Base-by-base conservation (phyloP, 495 filamentous ascomycete species). In the Polyplosphaeria fusca region DNA sequence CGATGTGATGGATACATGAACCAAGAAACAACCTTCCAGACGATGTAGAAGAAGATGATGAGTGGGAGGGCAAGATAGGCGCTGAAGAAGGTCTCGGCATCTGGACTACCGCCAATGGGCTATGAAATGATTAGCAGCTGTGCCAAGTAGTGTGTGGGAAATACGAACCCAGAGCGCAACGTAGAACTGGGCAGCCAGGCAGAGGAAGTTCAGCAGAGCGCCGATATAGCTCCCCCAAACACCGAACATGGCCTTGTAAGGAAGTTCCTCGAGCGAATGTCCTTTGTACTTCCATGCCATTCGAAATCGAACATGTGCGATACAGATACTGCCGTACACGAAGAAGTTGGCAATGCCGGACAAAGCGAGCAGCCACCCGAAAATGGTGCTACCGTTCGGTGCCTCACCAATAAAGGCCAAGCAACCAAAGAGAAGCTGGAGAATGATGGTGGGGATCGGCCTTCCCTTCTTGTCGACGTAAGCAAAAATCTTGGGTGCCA, bases 291-390 rank as follows among this genome's bases (percentile, higher is more conserved):
- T 65, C 61, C 58, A 61, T 1, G 82, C 84, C 23, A 56, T 60
- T 23, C 85, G 82, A 74, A 86, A 86, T 4, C 76, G 76, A 48
- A 81, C 72, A 49, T 83, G 79, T 1, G 79, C 72, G 19, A 82
- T 58, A 60, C 75, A 81, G 58, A 83, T 82, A 27, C 68, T 74
- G 12, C 74, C 78, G 76, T 79, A 83, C 3, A 76, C 77, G 61
- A 83, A 82, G 27, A 85, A 74, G 5, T 79, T 75, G 13, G 77
- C 70, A 4, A 83, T 73, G 48, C 78, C 80, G 20, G 76, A 77
- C 7, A 84, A 58, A 46, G 78, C 76, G 14, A 77, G 71, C 7
- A 85, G 68, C 84, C 84, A 87, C 60, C 74, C 68, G 67, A 87
- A 87, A 32, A 86, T 73, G 3, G 59, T 65, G 1, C 64, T 49